Base-by-base conservation (phyloP, 2,329 filamentous ascomycete species). In the Beauveria varroae region DNA sequence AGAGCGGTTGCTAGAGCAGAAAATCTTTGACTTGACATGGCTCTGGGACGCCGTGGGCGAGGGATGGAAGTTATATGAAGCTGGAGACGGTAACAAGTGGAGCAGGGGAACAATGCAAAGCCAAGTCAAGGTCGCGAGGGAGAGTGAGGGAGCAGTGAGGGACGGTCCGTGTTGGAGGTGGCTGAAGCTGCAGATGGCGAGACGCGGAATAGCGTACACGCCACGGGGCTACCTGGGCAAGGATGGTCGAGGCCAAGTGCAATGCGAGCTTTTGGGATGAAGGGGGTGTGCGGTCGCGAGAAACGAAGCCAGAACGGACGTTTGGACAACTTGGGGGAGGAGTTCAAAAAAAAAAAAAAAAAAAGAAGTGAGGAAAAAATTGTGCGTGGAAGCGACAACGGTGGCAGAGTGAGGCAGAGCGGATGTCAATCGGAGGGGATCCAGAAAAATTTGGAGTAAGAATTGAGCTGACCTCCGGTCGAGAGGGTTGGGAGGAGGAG, bases 21-120 rank as follows among this genome's bases (percentile, higher is more conserved):
- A 43, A 62, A 58, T 62, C 50, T 62, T 56, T 56, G 30, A n/a
- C 51, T 59, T 26, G 61, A 60, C 61, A 62, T 62, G 50, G 54
- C 47, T 28, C 37, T 37, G 22, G 16, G 44, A 43, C 8, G 18
- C 26, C 50, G 50, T 12, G 16, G 61, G 61, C 30, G 34, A 41
- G 44, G 43, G 46, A 54, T 22, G 60, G 41, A 46, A 51, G 46
- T 40, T 62, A 62, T 62, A 62, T 50, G 50, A 55, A 60, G 50
- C 40, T 37, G 7, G 54, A 40, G 60, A 49, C 22, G 50, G 34
- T 9, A 56, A 20, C 22, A 26, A 60, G 61, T 56, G 61, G 54
- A 54, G 61, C 34, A 49, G 41, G 24, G 40, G 22, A 34, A 14
- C 22, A 28, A 52, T n/a, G 52, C 47, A 18, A 62, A 43, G 52